phyloP scores from a whole-genome alignment of 2,329 filamentous ascomycete genomes.

The Sporothrix protearum region DNA sequence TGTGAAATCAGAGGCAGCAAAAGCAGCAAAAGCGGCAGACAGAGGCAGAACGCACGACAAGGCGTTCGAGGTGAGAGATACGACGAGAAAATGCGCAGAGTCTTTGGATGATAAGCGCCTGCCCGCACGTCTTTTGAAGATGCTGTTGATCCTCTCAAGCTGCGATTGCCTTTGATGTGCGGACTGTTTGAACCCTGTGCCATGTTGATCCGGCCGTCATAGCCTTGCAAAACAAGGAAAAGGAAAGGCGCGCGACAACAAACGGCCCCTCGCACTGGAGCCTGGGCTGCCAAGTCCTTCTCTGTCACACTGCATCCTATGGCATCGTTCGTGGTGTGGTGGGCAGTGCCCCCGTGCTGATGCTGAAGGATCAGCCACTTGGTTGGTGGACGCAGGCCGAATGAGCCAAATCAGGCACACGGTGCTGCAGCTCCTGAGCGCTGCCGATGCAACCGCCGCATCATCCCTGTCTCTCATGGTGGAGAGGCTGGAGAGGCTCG shows the following conservation, averaged over 20 bases:
- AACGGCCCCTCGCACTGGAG: neutral
- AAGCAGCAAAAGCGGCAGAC: neutral
- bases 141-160: neutral
- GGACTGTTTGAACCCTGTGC: neutral
- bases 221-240: neutral
- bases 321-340: neutral
- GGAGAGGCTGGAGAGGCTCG: neutral
- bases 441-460: neutral
- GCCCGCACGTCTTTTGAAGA: neutral
- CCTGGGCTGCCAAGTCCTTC: neutral
- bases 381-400: slow-evolving; percentile 7
- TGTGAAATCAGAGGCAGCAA: neutral
- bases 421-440: neutral
- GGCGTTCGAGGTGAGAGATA: neutral
- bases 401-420: neutral
- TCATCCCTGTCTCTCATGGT: neutral
- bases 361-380: neutral
- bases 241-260: neutral
- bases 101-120: neutral
- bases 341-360: neutral
- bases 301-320: neutral
- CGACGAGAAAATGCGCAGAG: neutral
- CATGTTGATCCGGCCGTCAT: neutral
- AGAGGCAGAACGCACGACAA: neutral
- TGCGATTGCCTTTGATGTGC: neutral